phyloP scores from a whole-genome alignment of 2,329 filamentous ascomycete genomes.

The Lecanicillium sp. region DNA sequence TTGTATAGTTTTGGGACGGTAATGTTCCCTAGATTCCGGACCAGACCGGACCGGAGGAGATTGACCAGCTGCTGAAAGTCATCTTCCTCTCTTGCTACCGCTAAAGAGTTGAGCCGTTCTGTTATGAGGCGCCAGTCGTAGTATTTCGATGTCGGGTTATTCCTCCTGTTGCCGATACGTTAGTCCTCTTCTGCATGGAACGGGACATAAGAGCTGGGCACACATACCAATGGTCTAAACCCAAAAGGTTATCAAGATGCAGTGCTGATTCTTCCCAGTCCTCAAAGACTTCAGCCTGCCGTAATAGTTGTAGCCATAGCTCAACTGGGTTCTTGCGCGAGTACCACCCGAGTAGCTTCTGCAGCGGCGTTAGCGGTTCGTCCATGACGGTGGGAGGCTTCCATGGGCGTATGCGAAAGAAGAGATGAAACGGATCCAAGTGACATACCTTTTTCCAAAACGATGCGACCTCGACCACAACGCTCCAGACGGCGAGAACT shows the following conservation, averaged over 20 bases:
- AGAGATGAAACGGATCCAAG: conserved; percentile 5
- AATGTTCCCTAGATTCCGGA: conserved; percentile 89
- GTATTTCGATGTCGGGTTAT: conserved; percentile 69
- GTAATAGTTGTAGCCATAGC: conserved; percentile 57
- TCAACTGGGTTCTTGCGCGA: conserved; percentile 55
- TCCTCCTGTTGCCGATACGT: conserved; percentile 51
- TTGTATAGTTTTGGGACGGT: conserved; percentile 76
- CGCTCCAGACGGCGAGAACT: conserved; percentile 42
- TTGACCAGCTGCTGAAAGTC: conserved; percentile 72
- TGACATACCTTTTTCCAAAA: conserved; percentile 56
- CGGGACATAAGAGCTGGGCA: neutral
- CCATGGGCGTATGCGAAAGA: neutral
- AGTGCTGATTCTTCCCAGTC: conserved; percentile 83
- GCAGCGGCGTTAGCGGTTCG: conserved; percentile 18
- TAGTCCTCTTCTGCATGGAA: neutral
- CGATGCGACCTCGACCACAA: conserved; percentile 52
- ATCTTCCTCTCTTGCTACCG: conserved; percentile 59
- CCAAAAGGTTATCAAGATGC: conserved; percentile 73
- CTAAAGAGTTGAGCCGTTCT: conserved; percentile 64
- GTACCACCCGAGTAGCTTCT: conserved; percentile 66
- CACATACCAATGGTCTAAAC: conserved; percentile 68
- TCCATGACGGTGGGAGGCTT: conserved; percentile 8
- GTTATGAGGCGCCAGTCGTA: conserved; percentile 85
- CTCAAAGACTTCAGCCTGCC: conserved; percentile 63
- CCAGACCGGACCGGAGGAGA: conserved; percentile 67